phyloP scores from a whole-genome alignment of 225 moss, liverwort and hornwort genomes.

The Physcomitrium patens region DNA sequence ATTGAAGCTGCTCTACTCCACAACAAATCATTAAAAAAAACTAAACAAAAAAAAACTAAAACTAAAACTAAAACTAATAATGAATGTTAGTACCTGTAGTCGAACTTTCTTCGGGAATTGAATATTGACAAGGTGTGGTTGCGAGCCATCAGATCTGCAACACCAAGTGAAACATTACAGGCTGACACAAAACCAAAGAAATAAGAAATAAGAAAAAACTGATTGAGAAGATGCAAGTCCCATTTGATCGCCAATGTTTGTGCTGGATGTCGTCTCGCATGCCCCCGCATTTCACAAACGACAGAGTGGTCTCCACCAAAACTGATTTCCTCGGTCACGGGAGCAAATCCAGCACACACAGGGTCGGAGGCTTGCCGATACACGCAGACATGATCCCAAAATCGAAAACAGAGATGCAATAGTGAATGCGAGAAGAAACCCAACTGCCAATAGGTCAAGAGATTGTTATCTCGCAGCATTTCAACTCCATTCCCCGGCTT shows the following conservation, averaged over 20 bases:
- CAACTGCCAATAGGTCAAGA: conserved; percentile 94
- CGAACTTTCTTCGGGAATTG: conserved; percentile 99
- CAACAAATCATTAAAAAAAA: background rate
- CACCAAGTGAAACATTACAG: conserved; percentile 3
- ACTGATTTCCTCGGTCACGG: no score
- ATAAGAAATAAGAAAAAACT: background rate
- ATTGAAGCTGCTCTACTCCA: conserved; percentile 2
- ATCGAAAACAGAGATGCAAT: no score
- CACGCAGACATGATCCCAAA: no score
- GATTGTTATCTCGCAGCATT: conserved; percentile 87
- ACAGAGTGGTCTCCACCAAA: no score
- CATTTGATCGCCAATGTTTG: background rate
- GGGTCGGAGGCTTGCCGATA: no score
- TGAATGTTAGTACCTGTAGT: conserved; percentile 67
- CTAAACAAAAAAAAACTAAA: no score
- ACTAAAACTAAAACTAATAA: no score
- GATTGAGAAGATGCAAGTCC: background rate
- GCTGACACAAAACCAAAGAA: background rate
- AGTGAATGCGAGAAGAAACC: background rate
- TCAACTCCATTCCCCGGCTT: conserved; percentile 98
- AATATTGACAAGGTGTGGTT: conserved; percentile 89
- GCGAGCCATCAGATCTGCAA: conserved; percentile 91
- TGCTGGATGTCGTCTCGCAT: no score
- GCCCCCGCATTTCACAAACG: no score
- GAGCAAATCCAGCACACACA: no score